Base-by-base conservation (phyloP, 768 basidiomycete species). In the Lepiota venenata region DNA sequence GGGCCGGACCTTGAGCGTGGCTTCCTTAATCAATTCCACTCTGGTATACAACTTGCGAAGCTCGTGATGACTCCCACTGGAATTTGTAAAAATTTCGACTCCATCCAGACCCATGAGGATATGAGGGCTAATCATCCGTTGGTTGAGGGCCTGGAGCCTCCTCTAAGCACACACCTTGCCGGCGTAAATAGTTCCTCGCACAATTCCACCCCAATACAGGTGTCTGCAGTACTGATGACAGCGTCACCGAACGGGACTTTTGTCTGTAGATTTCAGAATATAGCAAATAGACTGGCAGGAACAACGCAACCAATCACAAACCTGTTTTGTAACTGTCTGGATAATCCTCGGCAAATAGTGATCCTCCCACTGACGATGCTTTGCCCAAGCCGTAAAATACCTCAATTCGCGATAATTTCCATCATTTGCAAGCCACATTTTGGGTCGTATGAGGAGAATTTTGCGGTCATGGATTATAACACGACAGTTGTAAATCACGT, bases 401-500 rank as follows among this genome's bases (percentile, higher is more conserved):
- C 89, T 74, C 63, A 88, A 73, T 66, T 87, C 85, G 22, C 97
- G 88, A 68, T 99, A 99, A 65, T 98, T 98, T 3, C 97, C 97
- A 63, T 97, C 93, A 65, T 98, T 98, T 1, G 97, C 97, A 42
- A 99, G 77, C 97, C 97, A 99, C 95, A 99, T 95, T 75, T 98
- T 99, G 0, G 97, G 97, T 20, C 97, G 85, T 59, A 99, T 98
- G 58, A 98, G 83, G 1, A 98, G 71, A 56, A 99, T 94, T 71
- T 91, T 81, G 52, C 83, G 78, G 70, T 94, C 78, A 64, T 93
- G 81, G 40, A 95, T 83, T 66, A 98, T 87, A 35, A 98, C 78
- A 16, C 97, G 87, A 68, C 93, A 97, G 65, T 99, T 99, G 74
- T 98, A 98, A 59, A 88, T 95, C 44, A 94, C 93, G 66, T 97